Conservation (phyloP, 331 rosid genomes). For the Acacia concinna region DNA sequence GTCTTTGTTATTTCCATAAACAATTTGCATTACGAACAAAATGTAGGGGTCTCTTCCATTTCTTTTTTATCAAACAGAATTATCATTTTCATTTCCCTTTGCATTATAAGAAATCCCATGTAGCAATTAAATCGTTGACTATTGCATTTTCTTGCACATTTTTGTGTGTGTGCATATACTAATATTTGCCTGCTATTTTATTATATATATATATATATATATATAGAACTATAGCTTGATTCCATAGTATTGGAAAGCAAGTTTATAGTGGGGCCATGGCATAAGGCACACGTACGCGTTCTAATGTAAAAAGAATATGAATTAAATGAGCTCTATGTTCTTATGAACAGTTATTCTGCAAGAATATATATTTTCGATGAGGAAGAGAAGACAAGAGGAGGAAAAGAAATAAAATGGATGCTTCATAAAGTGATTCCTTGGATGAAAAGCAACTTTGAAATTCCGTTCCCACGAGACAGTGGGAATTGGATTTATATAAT, state of each 20-base stretch:
- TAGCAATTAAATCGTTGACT: too few species aligned
- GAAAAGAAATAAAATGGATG: background rate
- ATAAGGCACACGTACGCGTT: background rate
- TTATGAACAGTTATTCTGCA: background rate
- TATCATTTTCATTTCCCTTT: too few species aligned
- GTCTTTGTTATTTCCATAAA: too few species aligned
- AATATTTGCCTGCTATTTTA: too few species aligned
- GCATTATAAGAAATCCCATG: too few species aligned
- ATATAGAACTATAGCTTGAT: background rate
- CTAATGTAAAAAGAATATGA: background rate
- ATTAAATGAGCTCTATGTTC: background rate
- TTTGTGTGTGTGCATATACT: too few species aligned
- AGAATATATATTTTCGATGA: background rate
- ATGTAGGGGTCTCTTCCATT: too few species aligned
- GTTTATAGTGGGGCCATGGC: background rate
- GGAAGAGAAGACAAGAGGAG: background rate
- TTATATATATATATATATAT: background rate
- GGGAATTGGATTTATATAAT: background rate
- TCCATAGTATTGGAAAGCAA: background rate
- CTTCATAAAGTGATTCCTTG: constrained; percentile 17
- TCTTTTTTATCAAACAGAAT: too few species aligned
- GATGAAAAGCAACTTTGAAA: constrained; percentile 5
- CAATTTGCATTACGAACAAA: too few species aligned
- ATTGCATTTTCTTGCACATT: too few species aligned
- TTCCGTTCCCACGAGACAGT: background rate